A percentile compares a stretch with the other conserved stretches of the same genome.
Evolutionary conservation across 257 asterid species (phyloP).

Genomic region (Capsicum baccatum): DNA sequence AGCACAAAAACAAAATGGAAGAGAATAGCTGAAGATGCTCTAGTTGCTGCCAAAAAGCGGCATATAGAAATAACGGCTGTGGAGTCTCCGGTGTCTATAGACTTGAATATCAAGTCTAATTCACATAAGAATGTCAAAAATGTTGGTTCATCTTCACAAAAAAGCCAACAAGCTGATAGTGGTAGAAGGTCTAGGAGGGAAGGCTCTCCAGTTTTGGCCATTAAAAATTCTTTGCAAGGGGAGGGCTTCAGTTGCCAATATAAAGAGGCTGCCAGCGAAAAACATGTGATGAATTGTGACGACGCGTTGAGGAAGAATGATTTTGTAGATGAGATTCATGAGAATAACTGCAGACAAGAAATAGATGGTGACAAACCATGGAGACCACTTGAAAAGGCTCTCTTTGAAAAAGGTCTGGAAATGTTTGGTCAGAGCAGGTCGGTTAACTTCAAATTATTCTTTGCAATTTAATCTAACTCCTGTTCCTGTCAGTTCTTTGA

Average conservation of each 20-base stretch:
- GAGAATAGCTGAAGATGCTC: conserved; percentile 73
- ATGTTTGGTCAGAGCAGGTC: conserved; percentile 94
- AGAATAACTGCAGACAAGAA: conserved; percentile 54
- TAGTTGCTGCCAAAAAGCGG: conserved; percentile 64
- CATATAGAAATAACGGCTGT: conserved; percentile 62
- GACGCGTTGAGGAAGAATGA: conserved; percentile 60
- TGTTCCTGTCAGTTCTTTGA: conserved; percentile 10
- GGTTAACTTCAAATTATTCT: conserved; percentile 35
- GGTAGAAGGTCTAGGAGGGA: conserved; percentile 48
- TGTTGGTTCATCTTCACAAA: conserved; percentile 44
- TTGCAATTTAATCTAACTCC: conserved; percentile 22
- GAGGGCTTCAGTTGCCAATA: conserved; percentile 59
- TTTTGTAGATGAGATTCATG: conserved; percentile 58
- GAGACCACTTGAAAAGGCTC: conserved; percentile 87
- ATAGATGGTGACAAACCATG: conserved; percentile 56
- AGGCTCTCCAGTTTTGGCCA: conserved; percentile 24
- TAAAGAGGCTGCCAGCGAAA: conserved; percentile 52
- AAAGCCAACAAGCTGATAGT: conserved; percentile 55
- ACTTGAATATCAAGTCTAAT: conserved; percentile 46
- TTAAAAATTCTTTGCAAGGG: conserved; percentile 51
- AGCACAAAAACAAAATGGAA: conserved; percentile 71
- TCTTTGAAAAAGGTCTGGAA: conserved; percentile 86
- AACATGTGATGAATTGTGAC: conserved; percentile 45
- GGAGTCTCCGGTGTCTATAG: conserved; percentile 57
- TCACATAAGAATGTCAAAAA: conserved; percentile 40